Evolutionary conservation across 495 filamentous ascomycete genomes (phyloP), one percentile per base, ranked within the genome.

Genomic region (Penicillium daleae): DNA sequence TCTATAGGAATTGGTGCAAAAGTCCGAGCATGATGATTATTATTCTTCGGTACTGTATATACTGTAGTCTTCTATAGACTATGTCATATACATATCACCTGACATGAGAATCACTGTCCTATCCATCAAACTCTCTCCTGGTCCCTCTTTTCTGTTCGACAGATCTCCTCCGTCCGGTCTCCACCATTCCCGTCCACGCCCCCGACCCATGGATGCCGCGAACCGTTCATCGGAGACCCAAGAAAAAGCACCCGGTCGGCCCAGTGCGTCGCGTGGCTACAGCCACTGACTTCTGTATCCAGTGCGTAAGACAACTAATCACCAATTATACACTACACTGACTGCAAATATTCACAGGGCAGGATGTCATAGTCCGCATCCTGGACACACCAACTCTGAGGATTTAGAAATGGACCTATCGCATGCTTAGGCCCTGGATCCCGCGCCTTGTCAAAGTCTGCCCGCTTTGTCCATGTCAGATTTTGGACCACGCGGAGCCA

Each of bases 221-320:
- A 56, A 56, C 54, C 54, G 54, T 56, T 35, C 44, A 49, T 59
- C 57, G 46, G 46, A 10, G 12, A 50, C 46, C 17, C 24, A 17
- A 15, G n/a, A 31, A 32, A 35, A 54, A 54, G 51, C 51, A 54
- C 33, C 21, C 17, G 19, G n/a, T 54, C 51, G 9, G 9, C 29
- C 19, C 17, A 54, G 21, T 54, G 29, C 27, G 51, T 54, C 51
- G 51, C 51, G 29, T 54, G 51, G 27, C 46, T 26, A 50, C 46
- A 29, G 22, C 4, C 42, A 22, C 21, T 9, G 19, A 3, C 2
- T 22, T 4, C 4, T 46, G 29, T 31, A 7, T 31, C 29, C 7
- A 7, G 4, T 31, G 29, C 7, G 29, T 31, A 31, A 31, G 29
- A 31, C 9, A 46, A 46, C 10, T 24, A 22, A 22, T 21, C 9